Evolutionary conservation across 495 filamentous ascomycete genomes (phyloP).

Genomic region (Bryoglossum gracile): DNA sequence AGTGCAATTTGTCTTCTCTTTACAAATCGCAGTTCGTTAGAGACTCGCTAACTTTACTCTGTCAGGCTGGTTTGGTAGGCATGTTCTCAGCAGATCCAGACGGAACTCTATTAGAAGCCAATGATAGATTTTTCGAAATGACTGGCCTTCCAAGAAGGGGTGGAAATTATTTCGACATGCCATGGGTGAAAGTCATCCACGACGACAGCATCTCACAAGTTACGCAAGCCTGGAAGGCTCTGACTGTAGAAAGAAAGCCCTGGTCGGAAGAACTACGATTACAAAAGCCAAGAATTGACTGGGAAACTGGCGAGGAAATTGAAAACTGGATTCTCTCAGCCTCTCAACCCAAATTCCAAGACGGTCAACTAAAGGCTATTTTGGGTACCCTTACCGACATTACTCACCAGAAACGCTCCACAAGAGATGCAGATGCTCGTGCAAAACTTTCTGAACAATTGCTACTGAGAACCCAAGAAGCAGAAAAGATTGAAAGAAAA

Average conservation of each 20-base stretch:
- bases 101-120: slow-evolving; percentile 14
- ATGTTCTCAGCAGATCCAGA: slow-evolving; percentile 17
- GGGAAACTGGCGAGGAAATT: slow-evolving; percentile 19
- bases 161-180: slow-evolving; percentile 21
- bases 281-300: slow-evolving; percentile 13
- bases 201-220: slow-evolving; percentile 5
- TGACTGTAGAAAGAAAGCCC: slow-evolving; percentile 11
- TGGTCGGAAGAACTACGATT: slow-evolving; percentile 18
- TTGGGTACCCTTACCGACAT: slow-evolving; percentile 45
- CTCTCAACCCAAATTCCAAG: slow-evolving; percentile 12
- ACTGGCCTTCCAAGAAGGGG: slow-evolving; percentile 26
- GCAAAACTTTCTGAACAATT: slow-evolving; percentile 60
- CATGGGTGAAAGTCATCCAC: slow-evolving; percentile 12
- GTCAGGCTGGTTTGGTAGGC: slow-evolving; percentile 17
- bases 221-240: slow-evolving; percentile 17
- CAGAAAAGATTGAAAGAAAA: slow-evolving; percentile 43
- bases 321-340: slow-evolving; percentile 21
- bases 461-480: slow-evolving; percentile 1
- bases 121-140: slow-evolving; percentile 17
- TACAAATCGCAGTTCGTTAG: too few relatives aligned
- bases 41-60: too few relatives aligned
- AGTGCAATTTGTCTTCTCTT: too few relatives aligned
- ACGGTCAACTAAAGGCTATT: slow-evolving; percentile 14
- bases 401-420: slow-evolving; percentile 53
- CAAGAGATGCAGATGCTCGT: slow-evolving; percentile 54